Evolutionary conservation across 225 moss, liverwort and hornwort genomes (phyloP).

Genomic region (Climacium dendroides): DNA sequence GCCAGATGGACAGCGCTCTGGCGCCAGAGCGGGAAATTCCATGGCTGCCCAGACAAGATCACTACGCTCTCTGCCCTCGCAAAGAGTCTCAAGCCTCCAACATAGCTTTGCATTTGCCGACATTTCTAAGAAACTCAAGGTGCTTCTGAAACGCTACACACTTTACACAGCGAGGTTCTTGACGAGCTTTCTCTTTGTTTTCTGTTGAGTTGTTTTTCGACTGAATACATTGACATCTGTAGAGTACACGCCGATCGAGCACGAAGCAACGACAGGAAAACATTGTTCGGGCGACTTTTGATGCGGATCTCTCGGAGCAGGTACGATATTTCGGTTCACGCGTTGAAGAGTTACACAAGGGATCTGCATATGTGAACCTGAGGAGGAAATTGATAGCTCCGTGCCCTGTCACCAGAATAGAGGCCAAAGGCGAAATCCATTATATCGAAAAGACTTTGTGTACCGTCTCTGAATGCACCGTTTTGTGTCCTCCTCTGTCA

Average conservation of each 20-base stretch:
- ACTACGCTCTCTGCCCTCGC: background rate
- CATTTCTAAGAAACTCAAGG: slow-evolving; percentile 8
- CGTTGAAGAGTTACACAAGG: background rate
- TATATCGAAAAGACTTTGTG: background rate
- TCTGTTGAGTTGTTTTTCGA: background rate
- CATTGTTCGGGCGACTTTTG: slow-evolving; percentile 20
- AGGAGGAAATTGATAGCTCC: background rate
- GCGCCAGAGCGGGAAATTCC: background rate
- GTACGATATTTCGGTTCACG: background rate
- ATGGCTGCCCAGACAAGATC: background rate
- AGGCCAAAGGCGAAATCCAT: background rate
- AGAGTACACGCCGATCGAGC: background rate
- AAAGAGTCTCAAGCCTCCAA: background rate
- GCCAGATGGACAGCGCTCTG: background rate
- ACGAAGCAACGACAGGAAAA: background rate
- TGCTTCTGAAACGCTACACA: background rate
- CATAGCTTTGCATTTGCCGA: slow-evolving; percentile 6
- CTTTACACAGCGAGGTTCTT: background rate
- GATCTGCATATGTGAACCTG: background rate
- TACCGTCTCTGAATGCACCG: background rate
- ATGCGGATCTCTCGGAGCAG: slow-evolving; percentile 53
- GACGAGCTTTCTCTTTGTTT: background rate
- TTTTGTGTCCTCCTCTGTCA: background rate
- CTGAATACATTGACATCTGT: background rate
- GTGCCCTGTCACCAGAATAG: background rate